Base-by-base conservation (phyloP, 805 yeast species). In the Candida verbasci region DNA sequence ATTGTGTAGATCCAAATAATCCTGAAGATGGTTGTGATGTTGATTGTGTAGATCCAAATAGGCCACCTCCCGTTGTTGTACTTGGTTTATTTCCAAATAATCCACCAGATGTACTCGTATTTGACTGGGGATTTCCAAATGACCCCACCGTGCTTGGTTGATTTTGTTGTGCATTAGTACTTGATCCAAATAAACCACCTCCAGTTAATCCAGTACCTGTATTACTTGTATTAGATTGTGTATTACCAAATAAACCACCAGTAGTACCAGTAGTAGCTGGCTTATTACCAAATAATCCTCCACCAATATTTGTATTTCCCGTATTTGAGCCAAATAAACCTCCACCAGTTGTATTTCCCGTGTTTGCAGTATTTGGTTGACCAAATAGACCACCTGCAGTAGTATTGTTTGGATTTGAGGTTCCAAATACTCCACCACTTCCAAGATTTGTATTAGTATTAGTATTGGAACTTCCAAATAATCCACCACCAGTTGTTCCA, bases 141-240 rank as follows among this genome's bases (percentile, higher is more conserved):
- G 50, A 34, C n/a, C 55, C 51, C 22, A 48, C 43, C 8, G 44
- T 31, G 16, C 43, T 18, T 18, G 47, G 10, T 45, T 34, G 34
- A 35, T 41, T 32, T 32, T 47, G 38, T 38, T 37, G 35, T 62
- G 40, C 12, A 12, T 17, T 11, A 33, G 30, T 23, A 24, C 17
- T n/a, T n/a, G n/a, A n/a, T n/a, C n/a, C n/a, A n/a, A n/a, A n/a
- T n/a, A n/a, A n/a, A n/a, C n/a, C n/a, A n/a, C n/a, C n/a, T n/a
- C n/a, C 59, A 47, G 56, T 56, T 24, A 59, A 41, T n/a, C 62
- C 60, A n/a, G 52, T 49, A 17, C 54, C 54, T n/a, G 46, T 30
- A 14, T 56, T 44, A 7, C 46, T 9, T 4, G 27, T 31, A 9
- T 15, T 17, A 5, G 24, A 16, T 15, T 14, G 15, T 14, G 15